Evolutionary conservation across 163 green algal genomes (phyloP).

Genomic region (Scenedesmus sp.): DNA sequence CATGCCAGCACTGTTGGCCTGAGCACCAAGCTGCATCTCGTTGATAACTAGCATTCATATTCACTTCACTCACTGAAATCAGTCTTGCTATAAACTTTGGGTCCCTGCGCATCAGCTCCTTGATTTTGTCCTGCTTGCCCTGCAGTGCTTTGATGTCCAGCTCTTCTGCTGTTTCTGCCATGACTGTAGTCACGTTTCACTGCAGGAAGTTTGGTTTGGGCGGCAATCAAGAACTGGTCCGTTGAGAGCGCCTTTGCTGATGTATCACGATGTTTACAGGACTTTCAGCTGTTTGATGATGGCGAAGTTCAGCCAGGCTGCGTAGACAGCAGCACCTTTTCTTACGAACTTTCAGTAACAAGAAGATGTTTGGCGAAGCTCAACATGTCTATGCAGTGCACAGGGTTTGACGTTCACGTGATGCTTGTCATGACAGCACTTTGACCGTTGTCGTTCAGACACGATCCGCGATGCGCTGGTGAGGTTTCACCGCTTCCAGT

Average conservation of each 20-base stretch:
- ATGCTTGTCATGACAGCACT: background rate
- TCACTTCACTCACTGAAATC: slow-evolving; percentile 51
- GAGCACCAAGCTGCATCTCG: background rate
- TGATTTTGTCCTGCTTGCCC: slow-evolving; percentile 60
- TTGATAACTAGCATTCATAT: too few relatives aligned
- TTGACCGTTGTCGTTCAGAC: background rate
- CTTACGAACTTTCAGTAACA: too few relatives aligned
- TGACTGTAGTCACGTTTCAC: background rate
- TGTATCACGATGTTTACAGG: background rate
- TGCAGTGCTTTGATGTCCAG: slow-evolving; percentile 30
- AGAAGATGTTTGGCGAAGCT: too few relatives aligned
- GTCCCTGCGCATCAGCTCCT: slow-evolving; percentile 62
- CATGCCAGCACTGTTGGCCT: background rate
- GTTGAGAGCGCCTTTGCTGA: background rate
- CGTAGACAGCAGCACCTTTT: too few relatives aligned
- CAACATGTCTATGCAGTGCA: background rate
- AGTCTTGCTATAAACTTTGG: slow-evolving; percentile 64
- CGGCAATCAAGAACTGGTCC: too few relatives aligned
- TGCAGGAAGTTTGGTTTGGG: too few relatives aligned
- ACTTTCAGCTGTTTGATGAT: background rate
- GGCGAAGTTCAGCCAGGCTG: background rate
- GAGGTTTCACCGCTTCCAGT: too few relatives aligned
- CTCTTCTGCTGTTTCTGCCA: slow-evolving; percentile 28
- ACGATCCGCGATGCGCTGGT: too few relatives aligned
- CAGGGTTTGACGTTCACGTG: background rate